Evolutionary conservation across 75 land plant species (phyloP).

Genomic region (Picea sitchensis): DNA sequence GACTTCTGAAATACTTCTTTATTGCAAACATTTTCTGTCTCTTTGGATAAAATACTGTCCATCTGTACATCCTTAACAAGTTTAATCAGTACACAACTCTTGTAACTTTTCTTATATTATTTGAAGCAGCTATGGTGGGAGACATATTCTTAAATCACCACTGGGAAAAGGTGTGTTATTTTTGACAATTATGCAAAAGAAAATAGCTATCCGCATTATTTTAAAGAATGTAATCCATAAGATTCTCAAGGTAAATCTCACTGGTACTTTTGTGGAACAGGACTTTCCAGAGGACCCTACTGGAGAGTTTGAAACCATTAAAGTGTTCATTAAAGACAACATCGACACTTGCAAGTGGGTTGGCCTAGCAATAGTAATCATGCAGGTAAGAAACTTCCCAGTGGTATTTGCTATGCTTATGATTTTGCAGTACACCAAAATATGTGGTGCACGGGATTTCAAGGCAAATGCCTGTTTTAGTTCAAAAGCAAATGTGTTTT

Average conservation of each 20-base stretch:
- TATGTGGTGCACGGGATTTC: neutral
- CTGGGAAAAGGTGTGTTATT: conserved; percentile 63
- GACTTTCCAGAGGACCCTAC: conserved; percentile 82
- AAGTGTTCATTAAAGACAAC: conserved; percentile 54
- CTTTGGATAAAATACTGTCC: neutral
- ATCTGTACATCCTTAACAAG: neutral
- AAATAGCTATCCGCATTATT: neutral
- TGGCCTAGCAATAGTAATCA: conserved; percentile 44
- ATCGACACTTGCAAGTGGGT: conserved; percentile 62
- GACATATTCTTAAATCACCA: conserved; percentile 51
- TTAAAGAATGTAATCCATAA: neutral
- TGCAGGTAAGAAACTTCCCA: conserved; percentile 50
- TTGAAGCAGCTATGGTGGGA: conserved; percentile 65
- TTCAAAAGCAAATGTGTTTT: neutral
- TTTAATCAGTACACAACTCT: conserved; percentile 53
- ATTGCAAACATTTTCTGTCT: neutral
- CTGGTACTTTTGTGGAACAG: conserved; percentile 25
- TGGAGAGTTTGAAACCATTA: conserved; percentile 67
- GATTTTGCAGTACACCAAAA: neutral
- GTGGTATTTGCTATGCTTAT: neutral
- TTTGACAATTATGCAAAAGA: neutral
- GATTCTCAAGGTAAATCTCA: neutral
- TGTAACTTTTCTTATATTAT: conserved; percentile 35
- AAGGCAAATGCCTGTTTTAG: too few relatives aligned
- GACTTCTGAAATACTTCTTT: neutral